Conservation (phyloP, 1,284 basidiomycete species). For the Phellopilus nigrolimitatus region DNA sequence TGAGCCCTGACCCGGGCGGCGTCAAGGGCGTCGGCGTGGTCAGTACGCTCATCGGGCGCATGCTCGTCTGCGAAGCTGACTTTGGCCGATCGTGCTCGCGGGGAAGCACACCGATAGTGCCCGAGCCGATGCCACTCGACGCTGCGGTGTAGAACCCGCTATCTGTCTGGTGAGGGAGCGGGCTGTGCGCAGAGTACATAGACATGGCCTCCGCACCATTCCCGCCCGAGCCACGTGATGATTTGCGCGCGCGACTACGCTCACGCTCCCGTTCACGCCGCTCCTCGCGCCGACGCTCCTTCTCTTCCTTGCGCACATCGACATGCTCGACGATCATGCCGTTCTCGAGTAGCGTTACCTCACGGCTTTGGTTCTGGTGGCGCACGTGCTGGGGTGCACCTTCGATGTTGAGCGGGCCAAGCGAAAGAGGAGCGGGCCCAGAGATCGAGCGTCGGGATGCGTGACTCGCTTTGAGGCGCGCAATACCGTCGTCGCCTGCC, state of each 20-base stretch:
- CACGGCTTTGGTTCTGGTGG: constrained; percentile 36
- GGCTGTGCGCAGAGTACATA: constrained; percentile 60
- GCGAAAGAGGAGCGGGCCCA: constrained; percentile 35
- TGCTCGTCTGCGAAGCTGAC: constrained; percentile 51
- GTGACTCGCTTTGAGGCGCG: constrained; percentile 10
- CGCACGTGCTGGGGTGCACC: constrained; percentile 4
- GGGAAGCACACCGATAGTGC: constrained; percentile 5
- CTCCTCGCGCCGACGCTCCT: constrained; percentile 65
- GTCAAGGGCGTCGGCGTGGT: constrained; percentile 15
- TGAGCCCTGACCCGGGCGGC: constrained; percentile 33
- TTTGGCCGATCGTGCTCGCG: constrained; percentile 40
- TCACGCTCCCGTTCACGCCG: constrained; percentile 29
- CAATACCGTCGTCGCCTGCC: constrained; percentile 10
- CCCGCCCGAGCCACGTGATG: constrained; percentile 49
- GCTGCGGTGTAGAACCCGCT: constrained; percentile 39
- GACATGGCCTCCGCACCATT: constrained; percentile 66
- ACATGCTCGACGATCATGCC: constrained; percentile 85
- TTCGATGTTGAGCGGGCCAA: constrained; percentile 14
- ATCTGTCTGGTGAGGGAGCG: constrained; percentile 48
- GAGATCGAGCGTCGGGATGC: constrained; percentile 52
- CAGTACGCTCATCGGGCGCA: constrained; percentile 61
- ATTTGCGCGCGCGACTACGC: constrained; percentile 59
- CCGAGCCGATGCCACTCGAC: no score
- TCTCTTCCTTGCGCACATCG: constrained; percentile 75
- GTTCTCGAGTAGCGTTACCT: constrained; percentile 77